Base-by-base conservation (phyloP, 345 rosid genomes). In the Erucastrum elatum region DNA sequence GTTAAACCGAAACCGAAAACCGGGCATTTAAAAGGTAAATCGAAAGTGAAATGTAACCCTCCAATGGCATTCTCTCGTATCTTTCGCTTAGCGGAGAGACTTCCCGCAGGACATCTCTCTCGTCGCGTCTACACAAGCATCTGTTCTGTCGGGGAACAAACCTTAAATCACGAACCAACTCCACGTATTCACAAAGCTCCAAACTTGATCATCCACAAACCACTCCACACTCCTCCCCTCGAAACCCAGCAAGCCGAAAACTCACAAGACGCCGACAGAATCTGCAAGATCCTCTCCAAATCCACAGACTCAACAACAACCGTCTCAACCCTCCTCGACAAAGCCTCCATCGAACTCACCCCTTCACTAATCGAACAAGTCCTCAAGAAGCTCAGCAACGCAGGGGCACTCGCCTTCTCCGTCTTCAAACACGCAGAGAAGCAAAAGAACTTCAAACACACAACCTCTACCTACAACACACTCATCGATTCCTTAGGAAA, bases 401-500 rank as follows among this genome's bases (percentile, higher is more conserved):
- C 91, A 0, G 97, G 97, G 15, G 83, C 79, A 46, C 79, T 90
- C 1, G 94, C 97, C 3, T 78, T 88, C 46, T 88, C 91, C 12
- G 89, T 94, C 68, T 91, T 90, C 76, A 82, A 80, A 74, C 90
- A 94, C 93, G 90, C 95, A 63, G 97, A 92, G 87, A 90, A 82
- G 76, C 92, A 85, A 77, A 77, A 81, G 30, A 89, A 89, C 71
- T 94, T 87, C 66, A 72, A 84, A 70, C 73, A 90, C 37, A 75
- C 66, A n/a, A 77, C 93, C 3, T 83, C 87, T 13, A 90, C 85
- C 83, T 94, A 92, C 85, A 89, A 92, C 39, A 88, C 84, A 1
- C 62, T 90, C 80, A 89, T 94, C 68, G 97, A 90, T 26, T 84
- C 97, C 30, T 84, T 90, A 44, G 97, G 94, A 5, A 94, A 92